These are phyloP conservation scores for Chrysosporium queenslandicum DNA, from an alignment of 2,329 filamentous ascomycete genomes.

Conservation along the genomic window DNA sequence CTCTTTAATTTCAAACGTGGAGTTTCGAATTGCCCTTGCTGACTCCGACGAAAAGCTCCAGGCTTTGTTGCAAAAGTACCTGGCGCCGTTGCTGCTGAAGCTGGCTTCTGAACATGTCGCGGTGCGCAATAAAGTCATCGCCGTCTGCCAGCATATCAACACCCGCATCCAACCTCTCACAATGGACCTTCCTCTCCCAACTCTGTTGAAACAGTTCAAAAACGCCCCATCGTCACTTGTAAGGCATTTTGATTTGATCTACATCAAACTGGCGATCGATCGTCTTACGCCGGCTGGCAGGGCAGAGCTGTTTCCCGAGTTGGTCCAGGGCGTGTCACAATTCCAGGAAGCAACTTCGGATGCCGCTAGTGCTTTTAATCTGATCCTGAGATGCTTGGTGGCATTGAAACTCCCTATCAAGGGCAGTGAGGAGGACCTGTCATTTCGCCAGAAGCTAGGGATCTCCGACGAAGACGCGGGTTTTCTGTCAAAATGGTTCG, in stretches of 20 bases:
- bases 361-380: slow-evolving; percentile 63
- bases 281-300: slow-evolving; percentile 54
- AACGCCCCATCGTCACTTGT: slow-evolving; percentile 62
- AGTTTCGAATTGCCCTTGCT: slow-evolving; percentile 71
- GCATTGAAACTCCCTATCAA: slow-evolving; percentile 58
- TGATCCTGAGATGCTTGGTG: slow-evolving; percentile 66
- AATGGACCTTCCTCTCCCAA: slow-evolving; percentile 73
- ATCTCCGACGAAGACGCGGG: slow-evolving; percentile 61
- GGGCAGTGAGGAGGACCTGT: slow-evolving; percentile 66
- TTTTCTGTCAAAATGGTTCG: slow-evolving; percentile 66
- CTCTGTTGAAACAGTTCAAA: slow-evolving; percentile 82
- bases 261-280: slow-evolving; percentile 73
- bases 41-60: slow-evolving; percentile 78
- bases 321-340: slow-evolving; percentile 53
- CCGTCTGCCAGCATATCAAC: slow-evolving; percentile 62
- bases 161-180: slow-evolving; percentile 51
- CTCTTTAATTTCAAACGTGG: slow-evolving; percentile 71
- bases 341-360: slow-evolving; percentile 37
- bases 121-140: slow-evolving; percentile 70
- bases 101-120: slow-evolving; percentile 67
- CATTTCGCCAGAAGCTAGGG: slow-evolving; percentile 56
- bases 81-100: slow-evolving; percentile 76
- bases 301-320: slow-evolving; percentile 59
- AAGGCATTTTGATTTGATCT: slow-evolving; percentile 77
- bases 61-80: slow-evolving; percentile 63